Percentiles rank a stretch among this genome's conserved stretches.
phyloP scores from a whole-genome alignment of 2,329 filamentous ascomycete species.

The Plenodomus biglobosus region DNA sequence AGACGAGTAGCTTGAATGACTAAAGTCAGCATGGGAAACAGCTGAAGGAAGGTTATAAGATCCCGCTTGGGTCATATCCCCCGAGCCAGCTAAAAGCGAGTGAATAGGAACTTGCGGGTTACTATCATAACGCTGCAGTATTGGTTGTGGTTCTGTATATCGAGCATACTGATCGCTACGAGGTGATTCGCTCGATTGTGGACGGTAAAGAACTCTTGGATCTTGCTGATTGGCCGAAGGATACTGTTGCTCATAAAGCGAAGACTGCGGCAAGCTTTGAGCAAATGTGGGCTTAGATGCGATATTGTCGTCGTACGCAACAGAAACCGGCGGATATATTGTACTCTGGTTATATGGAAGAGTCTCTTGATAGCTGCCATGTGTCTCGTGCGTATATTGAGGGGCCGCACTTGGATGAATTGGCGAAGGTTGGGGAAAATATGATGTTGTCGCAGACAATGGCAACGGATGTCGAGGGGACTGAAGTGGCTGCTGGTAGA shows the following conservation, averaged over 20 bases:
- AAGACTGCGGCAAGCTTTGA: slow-evolving; percentile 23
- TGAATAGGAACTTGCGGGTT: slow-evolving; percentile 24
- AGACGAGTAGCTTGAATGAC: slow-evolving; percentile 33
- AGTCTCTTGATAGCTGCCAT: slow-evolving; percentile 17
- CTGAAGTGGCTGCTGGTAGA: slow-evolving; percentile 33
- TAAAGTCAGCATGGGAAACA: slow-evolving; percentile 30
- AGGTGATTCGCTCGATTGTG: slow-evolving; percentile 24
- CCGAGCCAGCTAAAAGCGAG: slow-evolving; percentile 18
- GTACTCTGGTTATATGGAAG: slow-evolving; percentile 28
- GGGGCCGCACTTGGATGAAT: slow-evolving; percentile 26
- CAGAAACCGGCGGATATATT: slow-evolving; percentile 29
- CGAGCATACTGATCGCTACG: slow-evolving; percentile 28
- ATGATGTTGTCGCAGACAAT: slow-evolving; percentile 33
- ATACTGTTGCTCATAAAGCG: slow-evolving; percentile 30
- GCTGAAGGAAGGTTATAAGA: slow-evolving; percentile 24
- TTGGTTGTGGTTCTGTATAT: slow-evolving; percentile 22
- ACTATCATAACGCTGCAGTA: slow-evolving; percentile 26
- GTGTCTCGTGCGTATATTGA: slow-evolving; percentile 26
- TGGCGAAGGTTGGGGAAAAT: slow-evolving; percentile 37
- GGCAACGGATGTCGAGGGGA: slow-evolving; percentile 7
- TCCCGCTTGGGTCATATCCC: slow-evolving; percentile 25
- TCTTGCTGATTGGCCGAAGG: slow-evolving; percentile 21
- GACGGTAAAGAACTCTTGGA: slow-evolving; percentile 25
- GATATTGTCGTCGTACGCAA: slow-evolving; percentile 25
- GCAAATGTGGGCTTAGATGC: slow-evolving; percentile 24